A percentile compares a stretch with the other conserved stretches of the same genome.
These are phyloP conservation scores for Phytophthora constricta DNA, from an alignment of 352 stramenopile species.

Conservation along the genomic window DNA sequence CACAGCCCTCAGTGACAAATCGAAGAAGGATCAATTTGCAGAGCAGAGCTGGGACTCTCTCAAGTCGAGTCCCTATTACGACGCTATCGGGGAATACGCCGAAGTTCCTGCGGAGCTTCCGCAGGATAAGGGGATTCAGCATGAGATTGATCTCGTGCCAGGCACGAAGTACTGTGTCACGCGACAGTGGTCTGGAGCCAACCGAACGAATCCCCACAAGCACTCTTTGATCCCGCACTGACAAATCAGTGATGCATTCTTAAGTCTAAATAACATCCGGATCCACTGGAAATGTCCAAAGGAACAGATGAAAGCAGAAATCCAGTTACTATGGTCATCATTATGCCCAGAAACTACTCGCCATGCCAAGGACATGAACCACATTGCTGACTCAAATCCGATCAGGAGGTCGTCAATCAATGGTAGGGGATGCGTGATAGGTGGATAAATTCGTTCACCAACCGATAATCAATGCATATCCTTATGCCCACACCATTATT, in stretches of 20 bases:
- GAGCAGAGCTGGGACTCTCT: too few species aligned
- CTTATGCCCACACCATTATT: constrained; percentile 2
- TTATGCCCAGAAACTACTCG: constrained; percentile 20
- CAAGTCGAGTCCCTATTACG: too few species aligned
- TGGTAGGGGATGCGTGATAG: constrained; percentile 14
- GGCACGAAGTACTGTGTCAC: too few species aligned
- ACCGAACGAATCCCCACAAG: constrained; percentile 3
- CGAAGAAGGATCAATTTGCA: too few species aligned
- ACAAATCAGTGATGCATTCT: constrained; percentile 17
- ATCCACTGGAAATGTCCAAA: constrained; percentile 27
- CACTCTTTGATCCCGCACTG: constrained; percentile 13
- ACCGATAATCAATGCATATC: constrained; percentile 23
- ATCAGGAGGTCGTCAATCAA: constrained; percentile 27
- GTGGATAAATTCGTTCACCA: constrained; percentile 16
- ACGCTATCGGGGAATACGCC: too few species aligned
- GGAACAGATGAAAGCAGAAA: constrained; percentile 23
- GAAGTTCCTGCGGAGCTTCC: too few species aligned
- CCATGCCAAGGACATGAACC: constrained; percentile 18
- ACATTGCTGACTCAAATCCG: constrained; percentile 15
- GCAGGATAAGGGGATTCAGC: too few species aligned
- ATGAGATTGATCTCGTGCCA: too few species aligned
- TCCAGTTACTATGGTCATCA: constrained; percentile 15
- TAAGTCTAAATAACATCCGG: constrained; percentile 18
- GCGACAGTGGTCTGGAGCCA: too few species aligned
- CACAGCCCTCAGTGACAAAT: too few species aligned